Evolutionary conservation across 2,329 filamentous ascomycete genomes (phyloP), one percentile per base, ranked within the genome.

Genomic region (Ustulina deusta): DNA sequence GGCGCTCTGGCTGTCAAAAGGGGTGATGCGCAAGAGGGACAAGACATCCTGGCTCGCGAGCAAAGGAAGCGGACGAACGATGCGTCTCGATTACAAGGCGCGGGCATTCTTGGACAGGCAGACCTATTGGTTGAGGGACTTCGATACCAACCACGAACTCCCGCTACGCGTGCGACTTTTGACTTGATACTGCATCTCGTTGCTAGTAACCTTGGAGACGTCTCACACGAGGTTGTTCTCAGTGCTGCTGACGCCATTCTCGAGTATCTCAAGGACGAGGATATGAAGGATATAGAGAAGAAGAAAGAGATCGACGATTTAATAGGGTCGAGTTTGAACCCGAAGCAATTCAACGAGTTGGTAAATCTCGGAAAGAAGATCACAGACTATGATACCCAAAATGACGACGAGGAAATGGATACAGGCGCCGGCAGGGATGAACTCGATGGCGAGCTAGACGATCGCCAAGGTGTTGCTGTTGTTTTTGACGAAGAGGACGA

Each of bases 281-380:
- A 94, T 70, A 84, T 97, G 83, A 98, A 98, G 80, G 96, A 99
- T 78, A 93, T 97, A 68, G 96, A 99, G 79, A 97, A 97, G 85
- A 99, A 99, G 84, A 97, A 94, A 81, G 94, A 97, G 79, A 89
- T 98, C 49, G 96, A 99, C 75, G 96, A 98, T 72, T 89, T 98
- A 67, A 81, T 99, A 48, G 96, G 95, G n/a, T 87, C 87, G 40
- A 89, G 90, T 0, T 88, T 97, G 83, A 90, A 86, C 56, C 88
- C 93, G 1, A 97, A 97, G 78, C 91, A 97, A 79, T 99, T 98
- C 83, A 98, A 98, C 78, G 95, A 98, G 82, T 83, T 99, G 72
- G 90, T 98, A 63, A 99, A 97, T 77, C 83, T 99, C 49, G 93
- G 94, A 71, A 99, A 99, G 84, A 99, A 99, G 82, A 97, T 99